Evolutionary conservation across 169 alveolate genomes (phyloP), one percentile per base, ranked within the genome.

Genomic region (Plasmodium coatneyi): DNA sequence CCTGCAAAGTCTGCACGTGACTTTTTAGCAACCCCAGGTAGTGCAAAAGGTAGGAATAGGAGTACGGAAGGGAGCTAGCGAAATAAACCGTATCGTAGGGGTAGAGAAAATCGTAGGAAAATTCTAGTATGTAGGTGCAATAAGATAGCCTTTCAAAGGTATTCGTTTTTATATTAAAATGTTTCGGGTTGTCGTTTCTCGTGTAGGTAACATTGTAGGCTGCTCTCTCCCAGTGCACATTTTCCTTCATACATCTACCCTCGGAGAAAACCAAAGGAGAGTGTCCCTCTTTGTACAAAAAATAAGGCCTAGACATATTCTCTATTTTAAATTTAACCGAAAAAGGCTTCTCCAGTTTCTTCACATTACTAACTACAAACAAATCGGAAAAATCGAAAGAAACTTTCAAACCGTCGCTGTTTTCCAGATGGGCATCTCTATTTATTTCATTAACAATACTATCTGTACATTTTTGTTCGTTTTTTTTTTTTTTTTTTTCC

Each of bases 241-340:
- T 70, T 54, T 89, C 94, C n/a, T 79, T 56, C 81, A 25, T 34
- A 25, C 71, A 14, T 79, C 52, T 89, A 22, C 94, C 79, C 28
- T 79, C 83, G 7, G 94, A 89, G 71, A 89, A 89, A 3, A 70
- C 71, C 71, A 89, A 89, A 49, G 94, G 94, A 10, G 94, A 89
- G 81, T 89, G 82, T 39, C 94, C 94, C 5, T 89, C 79, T 80
- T 60, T 89, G 72, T 89, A 89, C 19, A 89, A 41, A 80, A 78
- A 89, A 80, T 36, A 19, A 43, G 94, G 94, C 16, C 81, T 89
- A 5, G 94, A 60, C 94, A 89, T 89, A 89, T 89, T 89, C 46
- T 32, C 90, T 12, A 89, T 89, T 28, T 49, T 43, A 79, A 89
- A 89, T 9, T 30, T n/a, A 7, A 89, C 94, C 79, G 94, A 25